Base-by-base conservation (phyloP, 2,329 filamentous ascomycete genomes). In the Botrytis squamosa region DNA sequence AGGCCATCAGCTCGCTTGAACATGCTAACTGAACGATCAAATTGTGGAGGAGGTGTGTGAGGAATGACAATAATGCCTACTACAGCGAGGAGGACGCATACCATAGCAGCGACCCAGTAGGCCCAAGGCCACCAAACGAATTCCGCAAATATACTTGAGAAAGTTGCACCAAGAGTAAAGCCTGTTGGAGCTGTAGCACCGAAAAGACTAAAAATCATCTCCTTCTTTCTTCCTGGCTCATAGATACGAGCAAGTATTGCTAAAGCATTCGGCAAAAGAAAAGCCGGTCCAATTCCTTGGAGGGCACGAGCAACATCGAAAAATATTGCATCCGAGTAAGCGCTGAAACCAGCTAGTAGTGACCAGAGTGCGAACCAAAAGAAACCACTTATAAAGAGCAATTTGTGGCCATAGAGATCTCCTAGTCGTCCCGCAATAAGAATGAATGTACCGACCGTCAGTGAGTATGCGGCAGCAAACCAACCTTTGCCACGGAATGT, bases 381-480 rank as follows among this genome's bases (percentile, higher is more conserved):
- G 76, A 90, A 83, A 10, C 86, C 87, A 70, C 82, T 73, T 1
- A 87, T 77, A 1, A 87, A 81, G 25, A 87, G 79, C 8, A 82
- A 82, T 70, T 85, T 85, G 77, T 88, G 86, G 6, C 87, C 88
- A 75, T 85, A 87, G 1, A 89, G 81, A 64, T 86, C 85, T 0
- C 86, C 87, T 1, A 88, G 80, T 0, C 87, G 84, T 9, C 87
- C 87, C 10, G 83, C 84, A 4, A 87, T 82, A 0, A 89, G 80
- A 25, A 89, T 86, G 74, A 88, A 88, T 2, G 86, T 84, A 4
- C 87, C 84, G 75, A 87, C 85, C 0, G 86, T 88, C 74, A 91
- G 80, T 85, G 20, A 87, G 78, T 89, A 91, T 1, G 87, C 87
- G 0, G 88, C 88, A 18, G 88, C 83, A 65, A 87, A 85, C 88